phyloP scores from a whole-genome alignment of 2,329 filamentous ascomycete genomes.

The Graphium sp. region DNA sequence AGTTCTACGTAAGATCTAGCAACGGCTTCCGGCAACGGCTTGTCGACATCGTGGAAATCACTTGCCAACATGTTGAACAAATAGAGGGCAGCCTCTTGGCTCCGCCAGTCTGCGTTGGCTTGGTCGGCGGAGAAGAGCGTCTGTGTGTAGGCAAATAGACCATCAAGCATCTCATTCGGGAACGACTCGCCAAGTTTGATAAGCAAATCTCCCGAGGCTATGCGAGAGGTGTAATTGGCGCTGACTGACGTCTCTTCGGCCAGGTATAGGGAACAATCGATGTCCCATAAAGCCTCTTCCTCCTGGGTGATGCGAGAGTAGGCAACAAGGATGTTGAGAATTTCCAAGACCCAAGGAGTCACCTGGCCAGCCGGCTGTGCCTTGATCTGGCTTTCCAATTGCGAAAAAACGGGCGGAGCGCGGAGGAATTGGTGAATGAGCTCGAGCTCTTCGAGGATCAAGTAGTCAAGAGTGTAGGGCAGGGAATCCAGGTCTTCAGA shows the following conservation, averaged over 20 bases:
- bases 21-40: constrained; percentile 50
- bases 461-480: constrained; percentile 88
- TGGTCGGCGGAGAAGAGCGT: constrained; percentile 46
- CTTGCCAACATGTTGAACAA: constrained; percentile 70
- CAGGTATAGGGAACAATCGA: constrained; percentile 88
- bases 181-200: constrained; percentile 92
- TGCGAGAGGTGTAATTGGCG: constrained; percentile 88
- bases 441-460: constrained; percentile 87
- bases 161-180: constrained; percentile 56
- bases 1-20: constrained; percentile 64
- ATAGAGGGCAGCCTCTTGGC: constrained; percentile 68
- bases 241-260: constrained; percentile 91
- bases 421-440: constrained; percentile 84
- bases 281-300: constrained; percentile 90
- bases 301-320: constrained; percentile 86
- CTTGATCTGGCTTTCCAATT: constrained; percentile 67
- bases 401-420: constrained; percentile 72
- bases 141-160: constrained; percentile 61
- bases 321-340: constrained; percentile 69
- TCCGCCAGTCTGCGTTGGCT: constrained; percentile 34
- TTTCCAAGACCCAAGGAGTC: constrained; percentile 69
- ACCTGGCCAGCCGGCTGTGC: constrained; percentile 40
- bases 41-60: constrained; percentile 66
- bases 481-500: constrained; percentile 79
- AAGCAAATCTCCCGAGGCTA: constrained; percentile 78